Evolutionary conservation across 2,329 filamentous ascomycete species (phyloP).

Genomic region (Cadophora sp.): DNA sequence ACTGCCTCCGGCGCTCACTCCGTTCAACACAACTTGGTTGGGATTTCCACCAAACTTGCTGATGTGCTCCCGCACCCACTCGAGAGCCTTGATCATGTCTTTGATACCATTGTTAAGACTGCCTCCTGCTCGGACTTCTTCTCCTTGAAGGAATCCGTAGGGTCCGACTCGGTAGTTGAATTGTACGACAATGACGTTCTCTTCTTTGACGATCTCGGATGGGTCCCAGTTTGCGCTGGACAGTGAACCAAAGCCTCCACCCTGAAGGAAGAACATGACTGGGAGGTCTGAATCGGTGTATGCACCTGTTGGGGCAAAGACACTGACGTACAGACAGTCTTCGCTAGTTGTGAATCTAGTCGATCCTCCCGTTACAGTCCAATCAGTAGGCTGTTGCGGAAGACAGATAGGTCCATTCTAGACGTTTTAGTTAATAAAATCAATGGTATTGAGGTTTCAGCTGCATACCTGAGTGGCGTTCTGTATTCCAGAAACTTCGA

Average conservation of each 20-base stretch:
- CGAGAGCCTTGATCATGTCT: constrained; percentile 71
- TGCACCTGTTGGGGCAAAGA: constrained; percentile 61
- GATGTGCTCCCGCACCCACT: constrained; percentile 75
- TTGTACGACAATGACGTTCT: constrained; percentile 71
- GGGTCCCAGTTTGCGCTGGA: constrained; percentile 63
- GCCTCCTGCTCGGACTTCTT: constrained; percentile 56
- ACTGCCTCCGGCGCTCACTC: constrained; percentile 71
- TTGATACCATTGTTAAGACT: constrained; percentile 72
- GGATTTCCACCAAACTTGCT: constrained; percentile 73
- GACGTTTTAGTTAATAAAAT: constrained; percentile 6
- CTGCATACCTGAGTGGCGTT: constrained; percentile 38
- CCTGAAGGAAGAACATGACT: constrained; percentile 66
- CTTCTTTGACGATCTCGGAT: constrained; percentile 60
- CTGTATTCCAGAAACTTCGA: constrained; percentile 30
- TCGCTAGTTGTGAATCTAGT: constrained; percentile 52
- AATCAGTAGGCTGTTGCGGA: constrained; percentile 12
- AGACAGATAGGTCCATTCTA: constrained; percentile 41
- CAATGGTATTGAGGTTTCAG: neutral
- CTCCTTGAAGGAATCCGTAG: constrained; percentile 72
- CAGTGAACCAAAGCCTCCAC: constrained; percentile 64
- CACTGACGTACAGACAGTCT: constrained; percentile 74
- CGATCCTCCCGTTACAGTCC: constrained; percentile 33
- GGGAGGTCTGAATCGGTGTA: constrained; percentile 56
- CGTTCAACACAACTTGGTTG: constrained; percentile 59
- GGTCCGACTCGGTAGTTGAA: constrained; percentile 80